These are phyloP conservation scores for Penicillium silybi DNA, from an alignment of 495 filamentous ascomycete species.

Conservation along the genomic window DNA sequence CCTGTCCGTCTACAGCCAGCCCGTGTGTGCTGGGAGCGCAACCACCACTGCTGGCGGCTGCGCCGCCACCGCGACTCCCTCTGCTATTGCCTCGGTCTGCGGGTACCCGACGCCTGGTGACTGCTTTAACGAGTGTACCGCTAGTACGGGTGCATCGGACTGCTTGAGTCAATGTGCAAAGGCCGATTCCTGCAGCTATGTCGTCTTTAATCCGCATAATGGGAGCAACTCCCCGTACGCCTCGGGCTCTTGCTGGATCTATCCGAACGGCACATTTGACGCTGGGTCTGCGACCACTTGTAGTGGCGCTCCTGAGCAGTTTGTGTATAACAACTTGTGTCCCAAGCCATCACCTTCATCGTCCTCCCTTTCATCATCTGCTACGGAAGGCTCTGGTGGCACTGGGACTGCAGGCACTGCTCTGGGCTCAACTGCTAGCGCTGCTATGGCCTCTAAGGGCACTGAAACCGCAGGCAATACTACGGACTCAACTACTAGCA, in stretches of 20 bases:
- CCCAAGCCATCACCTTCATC: constrained; percentile 20
- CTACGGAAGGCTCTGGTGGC: constrained; percentile 7
- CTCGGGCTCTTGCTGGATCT: constrained; percentile 22
- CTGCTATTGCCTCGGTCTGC: constrained; percentile 27
- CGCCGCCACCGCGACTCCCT: constrained; percentile 25
- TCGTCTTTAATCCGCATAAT: constrained; percentile 21
- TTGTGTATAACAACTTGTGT: constrained; percentile 21
- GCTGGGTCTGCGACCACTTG: constrained; percentile 15
- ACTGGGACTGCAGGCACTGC: constrained; percentile 11
- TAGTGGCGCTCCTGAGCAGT: constrained; percentile 15
- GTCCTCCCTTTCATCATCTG: constrained; percentile 14
- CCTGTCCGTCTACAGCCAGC: constrained; percentile 18
- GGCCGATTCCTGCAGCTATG: constrained; percentile 26
- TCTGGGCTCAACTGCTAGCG: constrained; percentile 7
- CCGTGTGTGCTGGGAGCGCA: constrained; percentile 17
- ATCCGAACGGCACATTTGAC: constrained; percentile 23
- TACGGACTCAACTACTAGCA: constrained; percentile 11
- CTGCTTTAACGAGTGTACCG: constrained; percentile 15
- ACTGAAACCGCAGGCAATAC: not conserved
- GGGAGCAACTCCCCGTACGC: constrained; percentile 15
- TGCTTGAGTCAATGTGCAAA: constrained; percentile 24
- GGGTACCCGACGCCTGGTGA: constrained; percentile 22
- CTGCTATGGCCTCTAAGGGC: not conserved
- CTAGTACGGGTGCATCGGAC: constrained; percentile 19
- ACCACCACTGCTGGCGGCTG: constrained; percentile 24